These are phyloP conservation scores for Dissophora globulifera DNA, from an alignment of 192 early-diverging fungal genomes.

Conservation along the genomic window DNA sequence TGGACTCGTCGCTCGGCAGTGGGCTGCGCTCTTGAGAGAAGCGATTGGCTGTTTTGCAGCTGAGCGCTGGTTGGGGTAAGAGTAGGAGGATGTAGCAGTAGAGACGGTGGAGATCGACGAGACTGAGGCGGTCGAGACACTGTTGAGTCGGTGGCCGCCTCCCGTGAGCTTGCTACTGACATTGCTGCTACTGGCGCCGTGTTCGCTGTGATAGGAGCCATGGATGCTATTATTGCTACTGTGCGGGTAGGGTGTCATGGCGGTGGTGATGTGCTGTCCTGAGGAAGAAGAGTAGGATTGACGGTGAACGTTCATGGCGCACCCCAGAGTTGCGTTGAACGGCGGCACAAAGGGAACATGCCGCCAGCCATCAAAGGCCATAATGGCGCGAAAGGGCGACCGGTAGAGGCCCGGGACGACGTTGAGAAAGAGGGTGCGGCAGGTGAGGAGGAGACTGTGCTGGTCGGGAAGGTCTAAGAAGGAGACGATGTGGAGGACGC, in stretches of 20 bases:
- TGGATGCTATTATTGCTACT: neutral
- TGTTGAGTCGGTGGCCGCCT: neutral
- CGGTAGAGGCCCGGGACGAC: conserved; percentile 35
- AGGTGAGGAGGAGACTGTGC: conserved; percentile 46
- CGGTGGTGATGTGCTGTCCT: neutral
- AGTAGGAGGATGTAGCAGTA: conserved; percentile 6
- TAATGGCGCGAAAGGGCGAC: conserved; percentile 37
- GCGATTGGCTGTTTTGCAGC: too few species aligned
- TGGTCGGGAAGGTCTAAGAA: conserved; percentile 36
- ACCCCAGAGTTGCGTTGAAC: neutral
- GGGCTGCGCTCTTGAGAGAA: neutral
- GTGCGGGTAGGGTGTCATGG: neutral
- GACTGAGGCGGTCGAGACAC: neutral
- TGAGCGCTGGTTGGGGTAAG: neutral
- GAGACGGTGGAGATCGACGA: conserved; percentile 2
- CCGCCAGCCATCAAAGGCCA: conserved; percentile 25
- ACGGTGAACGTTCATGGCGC: neutral
- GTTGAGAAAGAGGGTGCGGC: conserved; percentile 19
- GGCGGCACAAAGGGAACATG: too few species aligned
- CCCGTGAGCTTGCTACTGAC: neutral
- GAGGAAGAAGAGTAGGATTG: neutral
- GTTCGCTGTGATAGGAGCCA: neutral
- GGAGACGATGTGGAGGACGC: conserved; percentile 3
- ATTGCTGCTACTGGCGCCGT: neutral
- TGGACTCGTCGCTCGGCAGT: neutral